Evolutionary conservation across 108 stramenopile genomes (phyloP).

Genomic region (Hondaea fermentalgiana): DNA sequence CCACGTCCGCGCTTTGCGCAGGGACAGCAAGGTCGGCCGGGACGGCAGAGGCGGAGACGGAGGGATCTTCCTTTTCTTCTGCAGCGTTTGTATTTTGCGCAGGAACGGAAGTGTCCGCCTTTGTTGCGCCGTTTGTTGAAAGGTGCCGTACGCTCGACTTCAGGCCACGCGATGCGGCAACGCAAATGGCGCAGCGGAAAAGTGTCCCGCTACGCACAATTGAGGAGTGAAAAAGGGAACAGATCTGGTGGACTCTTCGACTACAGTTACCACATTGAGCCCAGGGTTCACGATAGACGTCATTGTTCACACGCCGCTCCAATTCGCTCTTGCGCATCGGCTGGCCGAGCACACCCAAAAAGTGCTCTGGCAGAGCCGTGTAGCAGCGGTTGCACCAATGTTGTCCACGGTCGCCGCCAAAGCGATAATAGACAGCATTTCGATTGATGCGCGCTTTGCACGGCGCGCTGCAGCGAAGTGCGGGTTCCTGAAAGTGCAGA

Average conservation of each 20-base stretch:
- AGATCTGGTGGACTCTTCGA: slow-evolving; percentile 80
- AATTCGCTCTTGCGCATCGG: slow-evolving; percentile 58
- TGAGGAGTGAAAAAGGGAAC: slow-evolving; percentile 71
- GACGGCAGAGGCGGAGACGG: too few species aligned
- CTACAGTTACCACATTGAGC: slow-evolving; percentile 74
- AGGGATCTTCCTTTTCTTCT: neutral
- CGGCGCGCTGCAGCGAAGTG: slow-evolving; percentile 38
- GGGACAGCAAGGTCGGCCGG: too few species aligned
- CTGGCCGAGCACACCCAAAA: slow-evolving; percentile 67
- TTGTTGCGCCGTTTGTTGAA: too few species aligned
- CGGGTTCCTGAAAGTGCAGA: slow-evolving; percentile 30
- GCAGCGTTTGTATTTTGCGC: neutral
- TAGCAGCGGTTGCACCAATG: slow-evolving; percentile 73
- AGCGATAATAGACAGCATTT: slow-evolving; percentile 70
- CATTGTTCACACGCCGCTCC: slow-evolving; percentile 67
- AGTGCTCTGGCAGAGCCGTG: slow-evolving; percentile 46
- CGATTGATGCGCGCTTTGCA: slow-evolving; percentile 63
- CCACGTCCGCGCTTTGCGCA: neutral
- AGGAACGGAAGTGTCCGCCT: neutral
- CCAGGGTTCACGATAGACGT: slow-evolving; percentile 69
- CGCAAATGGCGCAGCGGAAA: slow-evolving; percentile 51
- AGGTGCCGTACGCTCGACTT: neutral
- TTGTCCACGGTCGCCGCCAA: slow-evolving; percentile 59
- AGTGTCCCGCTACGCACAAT: neutral
- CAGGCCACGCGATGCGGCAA: neutral